Evolutionary conservation across 2,329 filamentous ascomycete species (phyloP), one percentile per base, ranked within the genome.

Genomic region (Didymosphaeria variabile): DNA sequence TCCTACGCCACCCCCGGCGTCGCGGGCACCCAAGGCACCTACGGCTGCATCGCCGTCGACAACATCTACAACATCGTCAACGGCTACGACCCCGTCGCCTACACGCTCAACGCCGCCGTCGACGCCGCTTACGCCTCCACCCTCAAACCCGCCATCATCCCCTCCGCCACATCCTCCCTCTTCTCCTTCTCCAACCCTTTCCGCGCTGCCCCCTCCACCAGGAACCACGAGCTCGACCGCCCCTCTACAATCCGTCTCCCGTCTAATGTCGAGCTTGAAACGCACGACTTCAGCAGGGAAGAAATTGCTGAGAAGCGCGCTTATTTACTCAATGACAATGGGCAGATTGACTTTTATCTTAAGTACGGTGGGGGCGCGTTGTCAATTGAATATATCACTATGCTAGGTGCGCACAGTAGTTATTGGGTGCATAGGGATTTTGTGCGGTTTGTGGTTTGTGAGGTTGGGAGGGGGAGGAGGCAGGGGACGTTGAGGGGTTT

Each of bases 21-120:
- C 34, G 90, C 90, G n/a, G 91, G 91, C n/a, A 87, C 93, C 44
- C 85, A 85, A 19, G 93, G 92, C 32, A 87, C 84, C 6, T 97
- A 97, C 76, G 95, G 95, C 19, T 98, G 95, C 76, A 82, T 98
- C 31, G 92, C 94, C 0, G 91, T 98, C 1, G 93, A 98, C 80
- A 99, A 98, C 75, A 86, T 99, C 59, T 99, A 98, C 83, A 99
- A 99, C 72, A 87, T 99, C 65, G 87, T 98, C 74, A 88, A 90
- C 67, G 86, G 87, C 36, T 90, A 89, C 62, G 88, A 91, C 64
- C 88, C 95, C 1, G 96, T 99, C 59, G 92, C 94, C 1, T 98
- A 97, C 77, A 86, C 94, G 17, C 87, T 98, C 60, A 99, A 97
- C 71, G 93, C 94, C 23, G 90, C 94, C 3, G 89, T 98, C 45